A percentile compares a stretch with the other conserved stretches of the same genome.
phyloP scores from a whole-genome alignment of 371 early-diverging fungal species.

The Umbelopsis sp. region DNA sequence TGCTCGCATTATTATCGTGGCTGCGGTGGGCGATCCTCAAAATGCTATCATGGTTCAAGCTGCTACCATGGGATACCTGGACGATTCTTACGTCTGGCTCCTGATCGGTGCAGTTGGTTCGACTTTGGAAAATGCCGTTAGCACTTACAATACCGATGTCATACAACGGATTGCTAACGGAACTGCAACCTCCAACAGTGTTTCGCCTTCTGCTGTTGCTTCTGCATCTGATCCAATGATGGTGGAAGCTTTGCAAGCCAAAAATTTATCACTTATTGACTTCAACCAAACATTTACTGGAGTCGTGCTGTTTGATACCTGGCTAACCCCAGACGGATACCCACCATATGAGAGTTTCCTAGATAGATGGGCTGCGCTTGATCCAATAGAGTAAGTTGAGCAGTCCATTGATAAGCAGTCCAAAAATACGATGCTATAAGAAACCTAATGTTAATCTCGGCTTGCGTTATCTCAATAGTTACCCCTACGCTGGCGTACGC shows the following conservation, averaged over 20 bases:
- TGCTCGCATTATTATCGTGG: slow-evolving; percentile 49
- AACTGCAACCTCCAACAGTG: background rate
- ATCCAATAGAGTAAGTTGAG: slow-evolving; percentile 46
- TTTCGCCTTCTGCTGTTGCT: background rate
- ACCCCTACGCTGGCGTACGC: slow-evolving; percentile 60
- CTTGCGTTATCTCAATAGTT: slow-evolving; percentile 32
- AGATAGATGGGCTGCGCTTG: slow-evolving; percentile 51
- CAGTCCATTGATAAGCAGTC: too few relatives aligned
- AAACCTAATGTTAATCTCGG: background rate
- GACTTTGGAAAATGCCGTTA: slow-evolving; percentile 29
- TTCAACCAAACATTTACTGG: slow-evolving; percentile 48
- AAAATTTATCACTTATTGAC: slow-evolving; percentile 23
- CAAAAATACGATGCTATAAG: background rate
- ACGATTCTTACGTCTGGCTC: slow-evolving; percentile 58
- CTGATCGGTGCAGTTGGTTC: slow-evolving; percentile 47
- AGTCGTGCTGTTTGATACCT: slow-evolving; percentile 58
- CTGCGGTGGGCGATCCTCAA: slow-evolving; percentile 35
- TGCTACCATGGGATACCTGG: slow-evolving; percentile 34
- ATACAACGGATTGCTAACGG: slow-evolving; percentile 3
- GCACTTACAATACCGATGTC: slow-evolving; percentile 30
- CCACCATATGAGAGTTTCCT: slow-evolving; percentile 58
- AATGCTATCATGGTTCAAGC: slow-evolving; percentile 40
- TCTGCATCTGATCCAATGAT: background rate
- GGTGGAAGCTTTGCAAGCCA: slow-evolving; percentile 14
- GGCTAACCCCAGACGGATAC: slow-evolving; percentile 55